Evolutionary conservation across 176 grass and related monocot species (phyloP).

Genomic region (Canna indica): DNA sequence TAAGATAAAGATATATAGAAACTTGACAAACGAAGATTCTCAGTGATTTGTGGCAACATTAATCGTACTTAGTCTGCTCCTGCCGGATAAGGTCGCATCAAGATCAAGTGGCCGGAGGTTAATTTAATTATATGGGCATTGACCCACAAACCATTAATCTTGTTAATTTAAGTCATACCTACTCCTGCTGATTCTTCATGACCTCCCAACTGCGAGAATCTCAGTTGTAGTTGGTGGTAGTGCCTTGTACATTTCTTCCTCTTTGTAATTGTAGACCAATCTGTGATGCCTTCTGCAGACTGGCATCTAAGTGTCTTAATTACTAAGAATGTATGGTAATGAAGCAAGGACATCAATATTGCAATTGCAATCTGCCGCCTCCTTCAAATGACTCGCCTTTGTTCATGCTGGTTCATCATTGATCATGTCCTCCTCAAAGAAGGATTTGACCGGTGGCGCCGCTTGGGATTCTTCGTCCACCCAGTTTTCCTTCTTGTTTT

Average conservation of each 20-base stretch:
- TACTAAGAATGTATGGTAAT: neutral
- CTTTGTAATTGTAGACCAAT: neutral
- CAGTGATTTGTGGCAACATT: neutral
- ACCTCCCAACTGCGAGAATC: neutral
- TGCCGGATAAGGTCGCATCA: neutral
- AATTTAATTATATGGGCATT: neutral
- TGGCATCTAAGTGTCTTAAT: neutral
- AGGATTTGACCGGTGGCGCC: neutral
- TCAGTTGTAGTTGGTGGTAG: neutral
- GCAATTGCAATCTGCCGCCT: neutral
- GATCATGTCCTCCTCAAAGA: neutral
- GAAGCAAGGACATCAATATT: neutral
- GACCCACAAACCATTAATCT: neutral
- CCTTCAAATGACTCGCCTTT: neutral
- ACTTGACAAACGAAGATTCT: neutral
- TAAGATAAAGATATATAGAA: neutral
- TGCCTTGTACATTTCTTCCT: neutral
- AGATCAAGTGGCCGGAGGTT: too few relatives aligned
- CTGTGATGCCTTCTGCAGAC: neutral
- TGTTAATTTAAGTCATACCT: neutral
- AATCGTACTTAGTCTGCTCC: neutral
- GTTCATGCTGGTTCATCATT: neutral
- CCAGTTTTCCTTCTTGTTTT: neutral
- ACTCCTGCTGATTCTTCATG: neutral
- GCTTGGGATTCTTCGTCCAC: constrained; percentile 1